Conservation (phyloP, 768 basidiomycete genomes). For the Leccinum ochraceum region DNA sequence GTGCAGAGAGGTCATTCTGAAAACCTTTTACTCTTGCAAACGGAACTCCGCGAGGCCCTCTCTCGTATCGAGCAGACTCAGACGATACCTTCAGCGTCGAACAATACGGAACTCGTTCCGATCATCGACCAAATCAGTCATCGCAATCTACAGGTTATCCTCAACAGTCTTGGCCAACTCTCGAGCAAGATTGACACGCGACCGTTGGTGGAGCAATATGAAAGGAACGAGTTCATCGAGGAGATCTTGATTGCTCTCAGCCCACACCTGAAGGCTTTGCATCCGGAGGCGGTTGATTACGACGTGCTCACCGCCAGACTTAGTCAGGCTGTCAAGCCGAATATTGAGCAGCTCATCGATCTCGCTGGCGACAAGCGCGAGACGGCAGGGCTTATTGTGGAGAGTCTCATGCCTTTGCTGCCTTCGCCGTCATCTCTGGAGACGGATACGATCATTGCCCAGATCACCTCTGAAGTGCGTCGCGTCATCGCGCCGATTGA, state of each 20-base stretch:
- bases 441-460: conserved; percentile 52
- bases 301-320: conserved; percentile 63
- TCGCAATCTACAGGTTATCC: conserved; percentile 58
- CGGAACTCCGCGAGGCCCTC: conserved; percentile 55
- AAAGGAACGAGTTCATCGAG: conserved; percentile 59
- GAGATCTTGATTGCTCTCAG: conserved; percentile 57
- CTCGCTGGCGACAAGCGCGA: conserved; percentile 87
- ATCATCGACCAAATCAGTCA: conserved; percentile 60
- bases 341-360: conserved; percentile 87
- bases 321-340: conserved; percentile 89
- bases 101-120: conserved; percentile 38
- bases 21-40: conserved; percentile 55
- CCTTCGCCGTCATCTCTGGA: conserved; percentile 49
- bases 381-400: conserved; percentile 79
- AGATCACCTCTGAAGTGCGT: conserved; percentile 70
- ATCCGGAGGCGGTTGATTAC: conserved; percentile 73
- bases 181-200: conserved; percentile 36
- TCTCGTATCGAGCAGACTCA: conserved; percentile 41
- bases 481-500: conserved; percentile 75
- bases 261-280: conserved; percentile 62
- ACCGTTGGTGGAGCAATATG: conserved; percentile 42
- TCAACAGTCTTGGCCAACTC: conserved; percentile 56
- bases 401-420: conserved; percentile 67
- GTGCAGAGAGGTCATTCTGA: conserved; percentile 67
- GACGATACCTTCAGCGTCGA: conserved; percentile 12